phyloP scores from a whole-genome alignment of 768 basidiomycete species.

The Leucosporidium creatinivorum region DNA sequence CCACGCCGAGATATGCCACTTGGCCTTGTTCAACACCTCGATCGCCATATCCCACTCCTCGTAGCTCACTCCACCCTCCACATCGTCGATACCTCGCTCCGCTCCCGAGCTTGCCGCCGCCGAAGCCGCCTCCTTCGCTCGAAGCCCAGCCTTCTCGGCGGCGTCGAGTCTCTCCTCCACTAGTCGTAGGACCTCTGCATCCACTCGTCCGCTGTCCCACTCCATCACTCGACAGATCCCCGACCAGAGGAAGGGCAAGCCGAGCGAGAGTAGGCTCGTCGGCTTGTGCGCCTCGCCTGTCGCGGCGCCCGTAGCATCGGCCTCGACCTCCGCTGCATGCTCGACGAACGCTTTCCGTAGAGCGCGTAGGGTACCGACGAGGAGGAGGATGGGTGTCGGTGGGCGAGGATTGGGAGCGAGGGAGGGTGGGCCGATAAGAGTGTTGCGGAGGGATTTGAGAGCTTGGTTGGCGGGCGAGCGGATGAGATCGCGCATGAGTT shows the following conservation, averaged over 20 bases:
- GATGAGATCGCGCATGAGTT: constrained; percentile 37
- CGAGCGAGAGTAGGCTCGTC: constrained; percentile 32
- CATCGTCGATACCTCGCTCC: constrained; percentile 5
- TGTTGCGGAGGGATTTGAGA: constrained; percentile 30
- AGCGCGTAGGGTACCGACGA: constrained; percentile 34
- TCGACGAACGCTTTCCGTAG: constrained; percentile 34
- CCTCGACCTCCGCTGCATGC: constrained; percentile 28
- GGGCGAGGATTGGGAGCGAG: constrained; percentile 3
- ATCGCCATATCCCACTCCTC: constrained; percentile 39
- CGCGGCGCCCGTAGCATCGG: constrained; percentile 4
- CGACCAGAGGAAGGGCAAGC: constrained; percentile 33
- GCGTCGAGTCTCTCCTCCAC: constrained; percentile 29
- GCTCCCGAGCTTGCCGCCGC: background rate
- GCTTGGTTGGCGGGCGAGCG: constrained; percentile 39
- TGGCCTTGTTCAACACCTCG: constrained; percentile 31
- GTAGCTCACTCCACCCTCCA: constrained; percentile 20
- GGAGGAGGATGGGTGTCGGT: constrained; percentile 27
- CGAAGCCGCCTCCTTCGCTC: background rate
- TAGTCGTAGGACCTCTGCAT: constrained; percentile 35
- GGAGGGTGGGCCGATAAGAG: constrained; percentile 22
- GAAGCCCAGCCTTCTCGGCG: background rate
- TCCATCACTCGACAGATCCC: constrained; percentile 30
- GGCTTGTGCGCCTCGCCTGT: constrained; percentile 31
- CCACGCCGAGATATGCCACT: constrained; percentile 29
- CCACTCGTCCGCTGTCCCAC: constrained; percentile 32